These are phyloP conservation scores for Begonia loranthoides DNA, from an alignment of 306 rosid genomes.

Conservation along the genomic window DNA sequence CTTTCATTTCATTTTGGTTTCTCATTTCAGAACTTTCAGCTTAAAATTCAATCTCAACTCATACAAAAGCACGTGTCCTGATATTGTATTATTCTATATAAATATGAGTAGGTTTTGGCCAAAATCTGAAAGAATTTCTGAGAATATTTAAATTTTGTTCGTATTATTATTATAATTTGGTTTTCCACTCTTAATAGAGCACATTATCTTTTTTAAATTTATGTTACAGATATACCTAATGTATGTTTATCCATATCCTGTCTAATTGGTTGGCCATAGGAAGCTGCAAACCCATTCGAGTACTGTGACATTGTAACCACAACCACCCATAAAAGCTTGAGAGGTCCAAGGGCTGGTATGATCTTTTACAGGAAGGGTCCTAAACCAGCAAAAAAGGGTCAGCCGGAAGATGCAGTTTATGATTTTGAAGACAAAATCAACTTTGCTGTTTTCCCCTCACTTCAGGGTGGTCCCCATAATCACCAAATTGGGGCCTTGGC, in stretches of 20 bases:
- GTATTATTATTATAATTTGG: background rate
- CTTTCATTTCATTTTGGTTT: too few species aligned
- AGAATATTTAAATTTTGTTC: background rate
- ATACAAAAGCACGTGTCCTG: too few species aligned
- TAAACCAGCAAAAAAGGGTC: slow-evolving; percentile 90
- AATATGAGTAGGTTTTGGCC: background rate
- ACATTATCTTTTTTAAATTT: background rate
- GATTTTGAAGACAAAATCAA: slow-evolving; percentile 89
- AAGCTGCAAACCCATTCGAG: slow-evolving; percentile 75
- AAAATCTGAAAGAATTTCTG: background rate
- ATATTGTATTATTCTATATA: background rate
- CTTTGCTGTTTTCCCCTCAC: slow-evolving; percentile 89
- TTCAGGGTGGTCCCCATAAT: slow-evolving; percentile 97
- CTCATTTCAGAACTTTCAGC: too few species aligned
- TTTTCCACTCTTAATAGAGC: background rate
- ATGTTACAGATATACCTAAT: background rate
- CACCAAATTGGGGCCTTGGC: slow-evolving; percentile 97
- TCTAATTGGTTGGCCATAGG: slow-evolving; percentile 24
- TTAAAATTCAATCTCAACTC: too few species aligned
- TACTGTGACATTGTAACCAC: slow-evolving; percentile 84
- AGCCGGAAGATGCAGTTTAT: slow-evolving; percentile 72
- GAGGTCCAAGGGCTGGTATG: slow-evolving; percentile 98
- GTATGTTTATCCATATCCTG: background rate
- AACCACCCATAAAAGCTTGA: slow-evolving; percentile 89
- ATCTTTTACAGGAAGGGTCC: slow-evolving; percentile 89